phyloP scores from a whole-genome alignment of 2,329 filamentous ascomycete genomes.

The Fusarium multiceps region DNA sequence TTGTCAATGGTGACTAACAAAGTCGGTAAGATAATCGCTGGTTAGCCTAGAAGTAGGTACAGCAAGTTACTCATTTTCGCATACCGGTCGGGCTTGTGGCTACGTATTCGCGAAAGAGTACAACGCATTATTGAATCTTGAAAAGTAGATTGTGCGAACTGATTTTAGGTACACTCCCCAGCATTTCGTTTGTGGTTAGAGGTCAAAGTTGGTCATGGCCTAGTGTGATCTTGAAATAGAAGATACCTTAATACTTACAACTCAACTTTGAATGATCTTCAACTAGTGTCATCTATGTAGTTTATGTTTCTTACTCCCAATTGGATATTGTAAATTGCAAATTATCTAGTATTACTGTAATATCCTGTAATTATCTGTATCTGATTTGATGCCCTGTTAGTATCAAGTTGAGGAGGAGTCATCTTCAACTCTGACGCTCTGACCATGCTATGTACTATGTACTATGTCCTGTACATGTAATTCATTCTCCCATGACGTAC shows the following conservation, averaged over 20 bases:
- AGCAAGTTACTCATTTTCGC: constrained; percentile 6
- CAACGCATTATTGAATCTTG: background rate
- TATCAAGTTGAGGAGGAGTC: background rate
- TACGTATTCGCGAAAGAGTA: constrained; percentile 5
- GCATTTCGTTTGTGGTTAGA: background rate
- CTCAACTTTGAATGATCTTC: background rate
- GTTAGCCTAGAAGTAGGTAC: background rate
- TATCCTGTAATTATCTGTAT: background rate
- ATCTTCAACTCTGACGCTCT: background rate
- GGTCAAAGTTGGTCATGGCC: background rate
- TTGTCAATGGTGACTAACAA: constrained; percentile 23
- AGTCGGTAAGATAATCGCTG: constrained; percentile 14
- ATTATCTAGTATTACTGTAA: background rate
- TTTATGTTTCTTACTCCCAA: background rate
- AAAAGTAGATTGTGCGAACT: background rate
- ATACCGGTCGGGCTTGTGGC: background rate
- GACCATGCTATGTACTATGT: background rate
- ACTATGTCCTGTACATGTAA: background rate
- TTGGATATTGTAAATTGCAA: background rate
- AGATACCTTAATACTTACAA: background rate
- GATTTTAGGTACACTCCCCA: constrained; percentile 2
- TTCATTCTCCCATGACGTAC: constrained; percentile 11
- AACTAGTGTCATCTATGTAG: background rate
- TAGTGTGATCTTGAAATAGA: background rate
- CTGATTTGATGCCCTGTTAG: background rate